Evolutionary conservation across 805 yeast species (phyloP).

Genomic region (Saturnispora gosingensis): DNA sequence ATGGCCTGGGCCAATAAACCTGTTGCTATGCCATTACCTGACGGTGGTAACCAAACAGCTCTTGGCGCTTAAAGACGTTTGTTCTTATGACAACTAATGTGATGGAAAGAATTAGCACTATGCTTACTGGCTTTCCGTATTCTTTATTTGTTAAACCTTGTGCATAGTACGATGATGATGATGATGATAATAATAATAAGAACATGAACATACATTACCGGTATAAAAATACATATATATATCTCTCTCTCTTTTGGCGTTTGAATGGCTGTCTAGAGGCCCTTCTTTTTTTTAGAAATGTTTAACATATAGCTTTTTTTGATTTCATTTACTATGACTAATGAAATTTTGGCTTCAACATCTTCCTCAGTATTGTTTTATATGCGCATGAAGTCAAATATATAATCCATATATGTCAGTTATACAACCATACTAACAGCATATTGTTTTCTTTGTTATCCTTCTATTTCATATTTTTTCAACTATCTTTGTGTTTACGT

Average conservation of each 20-base stretch:
- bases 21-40: constrained; percentile 51
- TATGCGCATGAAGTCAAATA: too few species aligned
- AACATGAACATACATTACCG: not conserved
- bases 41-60: constrained; percentile 13
- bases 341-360: too few species aligned
- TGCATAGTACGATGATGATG: not conserved
- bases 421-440: too few species aligned
- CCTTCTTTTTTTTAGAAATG: not conserved
- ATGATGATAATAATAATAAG: not conserved
- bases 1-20: constrained; percentile 79
- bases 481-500: not conserved
- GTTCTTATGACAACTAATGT: not conserved
- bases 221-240: not conserved
- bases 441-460: not conserved
- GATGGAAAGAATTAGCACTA: not conserved
- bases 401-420: too few species aligned
- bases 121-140: not conserved
- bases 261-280: not conserved
- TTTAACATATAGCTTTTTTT: not conserved
- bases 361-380: too few species aligned
- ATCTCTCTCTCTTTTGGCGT: not conserved
- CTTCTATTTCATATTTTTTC: too few species aligned
- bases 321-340: not conserved
- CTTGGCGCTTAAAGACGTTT: constrained; percentile 9
- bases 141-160: not conserved